A percentile compares a stretch with the other conserved stretches of the same genome.
phyloP scores from a whole-genome alignment of 2,329 filamentous ascomycete species.

The Microdochium paspali region DNA sequence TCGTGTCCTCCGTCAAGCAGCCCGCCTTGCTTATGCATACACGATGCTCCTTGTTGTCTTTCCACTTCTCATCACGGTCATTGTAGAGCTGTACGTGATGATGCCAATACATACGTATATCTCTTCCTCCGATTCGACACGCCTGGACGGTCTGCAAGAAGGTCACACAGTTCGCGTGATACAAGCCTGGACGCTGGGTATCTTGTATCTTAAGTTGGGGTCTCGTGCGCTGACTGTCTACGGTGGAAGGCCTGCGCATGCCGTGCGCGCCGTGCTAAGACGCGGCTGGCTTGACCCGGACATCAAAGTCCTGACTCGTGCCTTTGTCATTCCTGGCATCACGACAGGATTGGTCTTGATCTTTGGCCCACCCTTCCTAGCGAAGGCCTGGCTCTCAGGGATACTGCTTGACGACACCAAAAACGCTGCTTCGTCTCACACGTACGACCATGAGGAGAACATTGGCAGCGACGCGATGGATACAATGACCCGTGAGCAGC shows the following conservation, averaged over 20 bases:
- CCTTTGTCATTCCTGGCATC: conserved; percentile 70
- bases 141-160: conserved; percentile 18
- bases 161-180: conserved; percentile 74
- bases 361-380: conserved; percentile 51
- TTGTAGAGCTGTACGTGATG: conserved; percentile 82
- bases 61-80: conserved; percentile 66
- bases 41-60: conserved; percentile 66
- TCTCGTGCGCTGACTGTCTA: conserved; percentile 60
- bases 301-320: conserved; percentile 68
- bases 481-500: conserved; percentile 12
- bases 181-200: conserved; percentile 87
- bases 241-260: conserved; percentile 60
- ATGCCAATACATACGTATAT: conserved; percentile 80
- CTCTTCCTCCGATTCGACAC: conserved; percentile 24
- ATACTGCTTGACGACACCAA: conserved; percentile 5
- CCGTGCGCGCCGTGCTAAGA: conserved; percentile 64
- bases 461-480: too few species aligned
- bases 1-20: conserved; percentile 19
- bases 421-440: too few species aligned
- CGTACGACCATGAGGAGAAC: too few species aligned
- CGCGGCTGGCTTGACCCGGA: conserved; percentile 75
- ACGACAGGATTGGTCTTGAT: conserved; percentile 55
- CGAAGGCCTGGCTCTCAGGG: conserved; percentile 33
- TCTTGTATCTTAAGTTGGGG: conserved; percentile 80
- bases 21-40: conserved; percentile 63